phyloP scores from a whole-genome alignment of 2,329 filamentous ascomycete genomes.

The Fonsecaea pedrosoi region DNA sequence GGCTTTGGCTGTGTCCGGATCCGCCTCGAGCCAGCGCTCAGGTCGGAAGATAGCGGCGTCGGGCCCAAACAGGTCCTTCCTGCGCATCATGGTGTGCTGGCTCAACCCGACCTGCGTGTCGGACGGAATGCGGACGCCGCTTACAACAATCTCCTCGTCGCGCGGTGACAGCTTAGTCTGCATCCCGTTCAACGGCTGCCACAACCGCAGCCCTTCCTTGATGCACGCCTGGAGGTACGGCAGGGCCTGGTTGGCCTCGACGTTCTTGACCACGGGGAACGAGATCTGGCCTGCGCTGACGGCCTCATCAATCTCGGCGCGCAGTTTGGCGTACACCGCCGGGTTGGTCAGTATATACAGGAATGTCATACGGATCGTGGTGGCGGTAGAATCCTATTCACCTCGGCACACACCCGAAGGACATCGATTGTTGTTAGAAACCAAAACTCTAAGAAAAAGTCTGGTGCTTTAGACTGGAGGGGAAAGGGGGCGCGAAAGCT shows the following conservation, averaged over 20 bases:
- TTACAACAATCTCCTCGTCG: constrained; percentile 43
- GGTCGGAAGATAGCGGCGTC: constrained; percentile 53
- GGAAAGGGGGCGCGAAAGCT: neutral
- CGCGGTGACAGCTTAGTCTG: constrained; percentile 45
- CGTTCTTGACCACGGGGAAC: constrained; percentile 8
- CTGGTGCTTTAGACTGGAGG: neutral
- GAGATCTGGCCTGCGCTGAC: constrained; percentile 13
- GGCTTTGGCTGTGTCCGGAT: constrained; percentile 2
- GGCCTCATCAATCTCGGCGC: constrained; percentile 7
- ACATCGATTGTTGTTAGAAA: neutral
- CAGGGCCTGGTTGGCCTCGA: constrained; percentile 65
- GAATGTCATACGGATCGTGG: constrained; percentile 27
- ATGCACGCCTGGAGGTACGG: constrained; percentile 78
- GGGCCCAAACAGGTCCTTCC: constrained; percentile 21
- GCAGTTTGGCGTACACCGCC: constrained; percentile 21
- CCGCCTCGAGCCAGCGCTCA: constrained; percentile 46
- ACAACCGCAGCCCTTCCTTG: constrained; percentile 75
- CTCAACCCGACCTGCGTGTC: constrained; percentile 11
- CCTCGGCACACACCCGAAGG: neutral
- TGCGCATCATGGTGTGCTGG: constrained; percentile 5
- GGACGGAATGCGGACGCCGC: constrained; percentile 12
- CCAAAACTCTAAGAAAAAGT: no score
- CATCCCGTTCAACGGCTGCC: constrained; percentile 11
- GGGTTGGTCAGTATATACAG: constrained; percentile 27
- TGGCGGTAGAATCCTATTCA: constrained; percentile 21